Evolutionary conservation across 2,329 filamentous ascomycete species (phyloP), one percentile per base, ranked within the genome.

Genomic region (Neopestalotiopsis rosae): DNA sequence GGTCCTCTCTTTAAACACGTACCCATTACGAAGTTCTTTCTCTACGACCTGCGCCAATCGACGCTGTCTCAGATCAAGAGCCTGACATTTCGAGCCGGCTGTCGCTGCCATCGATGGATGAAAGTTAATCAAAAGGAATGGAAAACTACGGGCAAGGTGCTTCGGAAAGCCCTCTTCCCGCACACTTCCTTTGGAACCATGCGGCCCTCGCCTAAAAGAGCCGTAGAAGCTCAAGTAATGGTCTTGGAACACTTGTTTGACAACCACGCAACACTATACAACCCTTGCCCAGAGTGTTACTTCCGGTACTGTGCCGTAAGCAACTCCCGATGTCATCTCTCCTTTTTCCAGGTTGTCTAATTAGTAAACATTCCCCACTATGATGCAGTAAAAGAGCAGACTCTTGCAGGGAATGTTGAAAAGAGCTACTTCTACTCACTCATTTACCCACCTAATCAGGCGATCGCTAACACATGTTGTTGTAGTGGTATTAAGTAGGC

Each of bases 11-110:
- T 59, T 7, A 49, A 40, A 24, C 30, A 28, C 30, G 69, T 69
- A 65, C 42, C 68, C 17, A 65, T 70, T 13, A 40, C 58, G 2
- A 61, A 61, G 62, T 72, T 72, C 68, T 75, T 76, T 45, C 69
- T 73, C 40, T 75, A 66, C 65, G 49, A 69, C 62, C 40, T 77
- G 14, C 71, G 74, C 13, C 65, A 65, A 49, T 72, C 73, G 10
- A 76, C 72, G 5, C 65, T 76, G 12, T 62, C 65, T 0, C 67
- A 67, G 14, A 67, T 75, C 9, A 30, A 42, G 20, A 67, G 67
- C 24, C 61, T 76, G 14, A 66, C 63, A 2, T 75, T 76, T 62
- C 67, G 69, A 13, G 67, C 61, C 42, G 73, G 65, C 61, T 76
- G 74, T 40, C 17, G 57, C 28, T 76, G 74, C 45, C 34, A 63